phyloP scores from a whole-genome alignment of 768 basidiomycete genomes.

The Hygrocybe coccinea region DNA sequence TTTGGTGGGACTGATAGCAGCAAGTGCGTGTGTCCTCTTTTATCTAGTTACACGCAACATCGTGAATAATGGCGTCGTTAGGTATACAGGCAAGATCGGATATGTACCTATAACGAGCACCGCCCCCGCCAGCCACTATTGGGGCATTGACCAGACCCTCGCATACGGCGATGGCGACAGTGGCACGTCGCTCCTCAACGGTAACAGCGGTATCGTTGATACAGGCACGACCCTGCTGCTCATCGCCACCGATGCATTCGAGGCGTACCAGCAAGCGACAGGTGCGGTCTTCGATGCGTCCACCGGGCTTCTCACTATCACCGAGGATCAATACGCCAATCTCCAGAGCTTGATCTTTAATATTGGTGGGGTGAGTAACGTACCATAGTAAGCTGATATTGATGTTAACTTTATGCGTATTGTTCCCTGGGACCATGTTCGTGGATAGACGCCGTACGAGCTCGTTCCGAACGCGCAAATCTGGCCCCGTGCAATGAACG shows the following conservation, averaged over 20 bases:
- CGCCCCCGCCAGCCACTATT: slow-evolving; percentile 44
- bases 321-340: slow-evolving; percentile 41
- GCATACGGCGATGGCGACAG: slow-evolving; percentile 34
- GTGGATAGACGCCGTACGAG: slow-evolving; percentile 43
- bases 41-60: slow-evolving; percentile 41
- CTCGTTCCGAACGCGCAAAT: slow-evolving; percentile 63
- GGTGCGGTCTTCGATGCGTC: slow-evolving; percentile 48
- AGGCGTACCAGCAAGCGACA: slow-evolving; percentile 49
- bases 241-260: slow-evolving; percentile 56
- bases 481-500: slow-evolving; percentile 60
- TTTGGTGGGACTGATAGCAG: slow-evolving; percentile 37
- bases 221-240: slow-evolving; percentile 55
- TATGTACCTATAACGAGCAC: slow-evolving; percentile 47
- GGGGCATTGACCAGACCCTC: slow-evolving; percentile 58
- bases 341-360: slow-evolving; percentile 50
- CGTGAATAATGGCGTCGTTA: slow-evolving; percentile 5
- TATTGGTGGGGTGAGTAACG: slow-evolving; percentile 39
- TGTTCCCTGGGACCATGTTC: too few species aligned
- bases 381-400: too few species aligned
- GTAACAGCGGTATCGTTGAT: slow-evolving; percentile 55
- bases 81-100: slow-evolving; percentile 22
- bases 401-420: background rate
- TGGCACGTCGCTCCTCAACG: slow-evolving; percentile 38
- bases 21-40: slow-evolving; percentile 42
- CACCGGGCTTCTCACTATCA: slow-evolving; percentile 55